Base-by-base conservation (phyloP, 2,329 filamentous ascomycete genomes). In the Mycosphaerelloides madeirae region DNA sequence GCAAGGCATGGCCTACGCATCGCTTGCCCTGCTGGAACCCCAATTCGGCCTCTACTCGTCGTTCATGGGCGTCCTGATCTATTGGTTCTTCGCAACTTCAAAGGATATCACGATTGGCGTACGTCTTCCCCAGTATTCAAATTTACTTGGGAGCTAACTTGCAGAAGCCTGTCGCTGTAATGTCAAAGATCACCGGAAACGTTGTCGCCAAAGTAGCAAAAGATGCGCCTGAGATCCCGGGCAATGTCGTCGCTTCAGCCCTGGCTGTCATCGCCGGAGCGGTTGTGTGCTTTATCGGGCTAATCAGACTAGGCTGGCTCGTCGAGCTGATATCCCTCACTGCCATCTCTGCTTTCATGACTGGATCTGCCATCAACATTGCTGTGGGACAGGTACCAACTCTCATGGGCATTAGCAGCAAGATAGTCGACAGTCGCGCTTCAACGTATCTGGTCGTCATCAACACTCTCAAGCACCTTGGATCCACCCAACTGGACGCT, bases 81-180 rank as follows among this genome's bases (percentile, higher is more conserved):
- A 98, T 69, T 97, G 91, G 91, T 85, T 96, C 63, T 97, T 97
- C 61, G 93, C 90, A 28, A 98, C 93, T 0, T 96, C 91, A 12
- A 98, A 97, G 65, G 91, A 98, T 66, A 97, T 98, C 61, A 96
- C 91, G 8, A 97, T 97, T 44, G 91, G 91, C 13, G 84, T 87
- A 74, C 69, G 83, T 77, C 2, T 16, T 32, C 32, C 11, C 22
- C n/a, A n/a, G n/a, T n/a, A n/a, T n/a, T n/a, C n/a, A n/a, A n/a
- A n/a, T n/a, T n/a, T n/a, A n/a, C n/a, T n/a, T n/a, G n/a, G n/a
- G n/a, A 33, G 43, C 52, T 58, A 33, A 41, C 44, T 15, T 12
- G 19, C n/a, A 34, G 16, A 52, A 88, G 83, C 91, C 91, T 25
- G 93, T 97, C 38, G 93, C 93, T 29, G 93, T 97, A 55, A 85